phyloP scores from a whole-genome alignment of 805 yeast species.

The Metschnikowia similis region DNA sequence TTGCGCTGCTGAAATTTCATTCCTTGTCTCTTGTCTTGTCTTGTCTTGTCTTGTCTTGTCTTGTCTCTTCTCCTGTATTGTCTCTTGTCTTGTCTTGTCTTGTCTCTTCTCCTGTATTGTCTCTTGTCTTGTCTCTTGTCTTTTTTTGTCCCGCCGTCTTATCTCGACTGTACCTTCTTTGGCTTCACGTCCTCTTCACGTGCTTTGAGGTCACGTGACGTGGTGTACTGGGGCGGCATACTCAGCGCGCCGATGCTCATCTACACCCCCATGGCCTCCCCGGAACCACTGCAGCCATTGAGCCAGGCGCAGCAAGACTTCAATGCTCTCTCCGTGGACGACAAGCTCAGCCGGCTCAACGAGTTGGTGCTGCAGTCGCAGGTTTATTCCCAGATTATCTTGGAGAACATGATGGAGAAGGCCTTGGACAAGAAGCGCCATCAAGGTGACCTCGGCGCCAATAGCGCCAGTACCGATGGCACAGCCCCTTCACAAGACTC shows the following conservation, averaged over 20 bases:
- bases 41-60: too few species aligned
- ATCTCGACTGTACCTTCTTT: too few species aligned
- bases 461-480: slow-evolving; percentile 6
- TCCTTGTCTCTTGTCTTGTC: too few species aligned
- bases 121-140: too few species aligned
- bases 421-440: slow-evolving; percentile 25
- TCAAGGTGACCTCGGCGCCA: neutral
- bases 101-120: too few species aligned
- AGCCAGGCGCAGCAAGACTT: slow-evolving; percentile 36
- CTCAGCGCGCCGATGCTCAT: neutral
- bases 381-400: slow-evolving; percentile 79
- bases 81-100: too few species aligned
- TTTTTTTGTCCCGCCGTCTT: too few species aligned
- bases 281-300: neutral
- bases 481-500: too few species aligned
- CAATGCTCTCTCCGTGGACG: slow-evolving; percentile 45
- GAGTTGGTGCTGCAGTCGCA: slow-evolving; percentile 83
- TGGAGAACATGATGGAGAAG: slow-evolving; percentile 65
- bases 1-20: too few species aligned
- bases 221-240: neutral
- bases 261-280: neutral
- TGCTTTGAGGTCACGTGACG: neutral
- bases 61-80: too few species aligned
- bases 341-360: slow-evolving; percentile 62
- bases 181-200: too few species aligned